Percentiles rank a stretch among this genome's conserved stretches.
These are phyloP conservation scores for Knoxia roxburghii DNA, from an alignment of 257 asterid genomes.

Conservation along the genomic window DNA sequence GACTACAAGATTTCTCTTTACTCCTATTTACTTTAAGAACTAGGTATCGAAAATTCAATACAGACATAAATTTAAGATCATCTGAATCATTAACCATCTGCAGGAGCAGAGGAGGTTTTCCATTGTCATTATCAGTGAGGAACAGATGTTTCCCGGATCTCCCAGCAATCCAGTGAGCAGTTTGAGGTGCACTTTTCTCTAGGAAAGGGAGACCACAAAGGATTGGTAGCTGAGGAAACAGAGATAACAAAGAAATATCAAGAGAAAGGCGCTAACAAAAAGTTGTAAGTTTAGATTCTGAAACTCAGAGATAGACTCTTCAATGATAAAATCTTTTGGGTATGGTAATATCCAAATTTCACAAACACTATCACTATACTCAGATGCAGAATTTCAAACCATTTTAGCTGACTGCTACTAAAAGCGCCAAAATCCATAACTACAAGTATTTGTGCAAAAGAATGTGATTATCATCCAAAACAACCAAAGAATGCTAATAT, in stretches of 20 bases:
- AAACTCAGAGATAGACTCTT: neutral
- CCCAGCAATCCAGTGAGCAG: slow-evolving; percentile 85
- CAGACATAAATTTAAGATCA: slow-evolving; percentile 72
- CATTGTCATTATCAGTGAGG: slow-evolving; percentile 71
- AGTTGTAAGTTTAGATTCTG: neutral
- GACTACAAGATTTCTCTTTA: neutral
- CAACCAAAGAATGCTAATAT: neutral
- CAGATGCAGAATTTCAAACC: neutral
- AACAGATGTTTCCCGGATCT: slow-evolving; percentile 92
- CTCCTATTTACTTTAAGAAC: neutral
- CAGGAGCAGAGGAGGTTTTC: slow-evolving; percentile 75
- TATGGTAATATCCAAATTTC: neutral
- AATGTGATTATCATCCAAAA: neutral
- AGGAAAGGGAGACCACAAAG: slow-evolving; percentile 84
- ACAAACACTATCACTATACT: neutral
- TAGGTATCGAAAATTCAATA: slow-evolving; percentile 11
- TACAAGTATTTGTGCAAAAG: neutral
- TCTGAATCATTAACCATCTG: slow-evolving; percentile 74
- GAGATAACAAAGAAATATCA: neutral
- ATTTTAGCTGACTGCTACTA: neutral
- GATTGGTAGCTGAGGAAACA: slow-evolving; percentile 60
- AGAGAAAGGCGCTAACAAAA: neutral
- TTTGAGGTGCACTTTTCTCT: slow-evolving; percentile 75
- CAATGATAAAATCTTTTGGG: neutral
- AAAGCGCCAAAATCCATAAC: neutral